Evolutionary conservation across 2,329 filamentous ascomycete genomes (phyloP).

Genomic region (Neofusicoccum cordaticola): DNA sequence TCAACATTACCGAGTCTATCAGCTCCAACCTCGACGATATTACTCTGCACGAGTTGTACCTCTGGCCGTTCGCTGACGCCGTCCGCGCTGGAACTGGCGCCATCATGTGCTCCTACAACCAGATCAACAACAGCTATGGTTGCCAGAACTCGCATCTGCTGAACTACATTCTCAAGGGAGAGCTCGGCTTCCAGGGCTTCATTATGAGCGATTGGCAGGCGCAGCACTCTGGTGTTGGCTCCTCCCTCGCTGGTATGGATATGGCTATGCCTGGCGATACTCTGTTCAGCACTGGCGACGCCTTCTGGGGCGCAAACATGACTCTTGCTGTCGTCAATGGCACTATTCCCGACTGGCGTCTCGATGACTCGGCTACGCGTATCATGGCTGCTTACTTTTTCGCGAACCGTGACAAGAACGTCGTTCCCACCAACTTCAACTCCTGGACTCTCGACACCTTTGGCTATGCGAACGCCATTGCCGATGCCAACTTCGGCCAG

Average conservation of each 20-base stretch:
- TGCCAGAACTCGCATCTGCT: constrained; percentile 77
- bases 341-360: constrained; percentile 78
- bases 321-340: constrained; percentile 87
- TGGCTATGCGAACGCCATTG: constrained; percentile 65
- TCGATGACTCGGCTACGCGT: constrained; percentile 90
- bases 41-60: constrained; percentile 62
- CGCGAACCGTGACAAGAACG: constrained; percentile 54
- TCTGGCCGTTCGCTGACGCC: constrained; percentile 57
- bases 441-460: constrained; percentile 80
- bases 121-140: constrained; percentile 74
- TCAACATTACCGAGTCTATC: constrained; percentile 59
- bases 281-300: constrained; percentile 66
- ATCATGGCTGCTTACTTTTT: constrained; percentile 68
- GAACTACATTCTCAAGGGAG: constrained; percentile 74
- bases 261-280: constrained; percentile 91
- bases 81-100: constrained; percentile 49
- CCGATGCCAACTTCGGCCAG: constrained; percentile 59
- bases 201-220: constrained; percentile 72
- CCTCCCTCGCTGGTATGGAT: constrained; percentile 71
- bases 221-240: constrained; percentile 66
- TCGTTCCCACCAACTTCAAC: constrained; percentile 72
- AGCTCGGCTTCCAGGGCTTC: constrained; percentile 79
- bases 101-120: constrained; percentile 66
- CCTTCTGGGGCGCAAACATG: constrained; percentile 83
- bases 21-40: constrained; percentile 63